Evolutionary conservation across 306 rosid species (phyloP), one percentile per base, ranked within the genome.

Genomic region (Castanospermum australe): DNA sequence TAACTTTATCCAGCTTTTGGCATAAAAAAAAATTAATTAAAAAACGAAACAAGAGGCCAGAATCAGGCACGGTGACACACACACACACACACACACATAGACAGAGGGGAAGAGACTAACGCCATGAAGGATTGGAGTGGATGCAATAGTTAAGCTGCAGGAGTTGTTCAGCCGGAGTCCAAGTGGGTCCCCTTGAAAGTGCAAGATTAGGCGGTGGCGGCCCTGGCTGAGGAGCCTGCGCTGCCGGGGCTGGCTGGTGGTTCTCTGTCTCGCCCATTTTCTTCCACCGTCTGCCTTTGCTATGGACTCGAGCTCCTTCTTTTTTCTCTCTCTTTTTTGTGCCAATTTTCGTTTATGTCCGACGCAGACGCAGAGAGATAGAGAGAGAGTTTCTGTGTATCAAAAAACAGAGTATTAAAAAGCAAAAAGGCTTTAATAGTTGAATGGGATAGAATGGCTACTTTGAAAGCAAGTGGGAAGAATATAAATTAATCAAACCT

Each of bases 71-170:
- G 55, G 18, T 24, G 42, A 8, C 10, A 33, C 0, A 11, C 12
- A 28, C 28, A 45, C 41, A 42, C 4, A 20, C 4, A 18, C 2
- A 71, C 2, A 47, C 24, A 71, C 11, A 77, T 41, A 24, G 11
- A 17, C 56, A 68, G 56, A 73, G 12, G 48, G 52, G 60, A 75
- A 36, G 83, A 82, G 36, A 92, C 97, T 93, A 62, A 95, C 99
- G 97, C 99, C 98, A 95, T 22, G 96, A 79, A 79, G 99, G 99
- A 79, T 95, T 95, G 41, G 99, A 95, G 50, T 90, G 94, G 94
- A 95, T 95, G 96, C 99, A 95, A 73, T 86, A 95, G 63, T 93
- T 83, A 59, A 95, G 91, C 44, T 95, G 98, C 5, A 63, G 89
- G 65, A 95, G 92, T 41, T 95, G 99, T 82, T 91, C 98, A 30